Base-by-base conservation (phyloP, 352 stramenopile genomes). In the Phytophthora meadii region DNA sequence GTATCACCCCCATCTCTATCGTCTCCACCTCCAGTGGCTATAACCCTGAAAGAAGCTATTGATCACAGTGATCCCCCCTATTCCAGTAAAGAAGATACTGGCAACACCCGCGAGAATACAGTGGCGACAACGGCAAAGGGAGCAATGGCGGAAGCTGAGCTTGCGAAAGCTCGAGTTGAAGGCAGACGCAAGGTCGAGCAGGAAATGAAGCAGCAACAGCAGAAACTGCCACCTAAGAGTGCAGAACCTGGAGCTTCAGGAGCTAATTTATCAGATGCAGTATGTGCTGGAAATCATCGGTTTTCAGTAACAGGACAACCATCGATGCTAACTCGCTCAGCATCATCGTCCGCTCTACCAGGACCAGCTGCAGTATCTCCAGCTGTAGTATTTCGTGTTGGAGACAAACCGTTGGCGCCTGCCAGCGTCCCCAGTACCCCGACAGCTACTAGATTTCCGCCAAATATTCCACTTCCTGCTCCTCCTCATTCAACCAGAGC, bases 111-210 rank as follows among this genome's bases (percentile, higher is more conserved):
- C 5, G 71, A 85, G 25, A 37, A 79, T 51, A 80, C 75, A 3
- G 67, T 90, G 6, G 69, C 64, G 10, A 63, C 77, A 4, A 87
- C 79, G 10, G 70, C 72, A 15, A 88, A 90, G 55, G 81, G 83
- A 8, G 85, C 85, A 3, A 59, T 86, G 19, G 78, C 73, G 5
- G 85, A 93, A 63, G 85, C 85, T 5, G 81, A 93, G 59, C 76
- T 93, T 47, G 83, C 85, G 7, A 89, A 86, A 54, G 68, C 76
- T 24, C 79, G 85, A 6, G 81, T 93, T 14, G 85, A 92, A 62
- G 79, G 53, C 11, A 73, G 85, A 0, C 74, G 84, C 14, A 89
- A 87, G 54, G 74, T 82, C 51, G 79, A 90, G 32, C 61, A 69
- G 6, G 82, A 90, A 51, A 28, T 63, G 5, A 80, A 85, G 42